phyloP scores from a whole-genome alignment of 2,329 filamentous ascomycete species.

The Aureobasidium mangrovei region DNA sequence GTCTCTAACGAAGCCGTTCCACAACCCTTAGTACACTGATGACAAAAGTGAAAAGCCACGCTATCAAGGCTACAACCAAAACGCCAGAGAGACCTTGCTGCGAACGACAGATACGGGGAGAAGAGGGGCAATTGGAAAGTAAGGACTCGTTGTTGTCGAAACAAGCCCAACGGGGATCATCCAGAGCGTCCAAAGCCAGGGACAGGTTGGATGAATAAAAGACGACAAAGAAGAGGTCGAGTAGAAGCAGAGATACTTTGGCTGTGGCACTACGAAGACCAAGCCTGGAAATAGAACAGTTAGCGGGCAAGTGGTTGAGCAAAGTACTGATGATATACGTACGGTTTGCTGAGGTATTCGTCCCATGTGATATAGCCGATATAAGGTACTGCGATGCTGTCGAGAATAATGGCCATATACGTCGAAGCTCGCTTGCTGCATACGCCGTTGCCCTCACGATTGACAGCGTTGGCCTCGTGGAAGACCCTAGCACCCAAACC shows the following conservation, averaged over 20 bases:
- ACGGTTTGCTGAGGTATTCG: conserved; percentile 87
- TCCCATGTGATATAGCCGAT: conserved; percentile 91
- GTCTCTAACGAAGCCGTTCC: conserved; percentile 24
- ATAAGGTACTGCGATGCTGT: conserved; percentile 81
- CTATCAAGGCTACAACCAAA: conserved; percentile 69
- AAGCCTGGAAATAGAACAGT: conserved; percentile 34
- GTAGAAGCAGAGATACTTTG: conserved; percentile 81
- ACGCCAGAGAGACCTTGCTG: conserved; percentile 68
- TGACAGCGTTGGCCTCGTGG: conserved; percentile 31
- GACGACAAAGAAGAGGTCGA: conserved; percentile 94
- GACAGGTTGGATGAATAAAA: conserved; percentile 92
- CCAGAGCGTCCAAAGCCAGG: conserved; percentile 77
- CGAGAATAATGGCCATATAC: conserved; percentile 80
- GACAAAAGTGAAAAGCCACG: conserved; percentile 86
- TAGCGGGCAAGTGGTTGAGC: conserved; percentile 1
- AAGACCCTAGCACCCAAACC: conserved; percentile 70
- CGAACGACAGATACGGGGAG: conserved; percentile 46
- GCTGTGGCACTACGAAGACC: conserved; percentile 74
- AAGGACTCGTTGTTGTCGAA: conserved; percentile 21
- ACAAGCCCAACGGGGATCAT: conserved; percentile 49
- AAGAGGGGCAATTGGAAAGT: conserved; percentile 27
- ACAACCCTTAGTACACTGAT: conserved; percentile 51
- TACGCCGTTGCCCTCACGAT: conserved; percentile 25
- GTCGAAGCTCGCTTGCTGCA: conserved; percentile 53
- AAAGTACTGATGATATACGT: conserved; percentile 12